These are phyloP conservation scores for Solanum rostratum DNA, from an alignment of 257 asterid species.

Conservation along the genomic window DNA sequence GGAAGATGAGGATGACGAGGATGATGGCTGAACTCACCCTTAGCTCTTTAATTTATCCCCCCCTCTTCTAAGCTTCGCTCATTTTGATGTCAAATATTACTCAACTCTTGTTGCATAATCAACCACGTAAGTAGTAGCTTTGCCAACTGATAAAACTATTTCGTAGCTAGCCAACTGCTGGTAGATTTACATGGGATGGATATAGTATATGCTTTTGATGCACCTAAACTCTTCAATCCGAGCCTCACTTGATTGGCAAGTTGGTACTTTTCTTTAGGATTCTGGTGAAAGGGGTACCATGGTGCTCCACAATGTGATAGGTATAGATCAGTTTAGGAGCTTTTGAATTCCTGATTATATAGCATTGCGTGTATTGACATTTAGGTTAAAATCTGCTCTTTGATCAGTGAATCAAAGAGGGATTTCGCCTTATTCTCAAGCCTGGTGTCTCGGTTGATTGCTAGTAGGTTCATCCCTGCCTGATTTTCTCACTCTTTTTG, in stretches of 20 bases:
- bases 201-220: background rate
- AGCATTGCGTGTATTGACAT: background rate
- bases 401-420: background rate
- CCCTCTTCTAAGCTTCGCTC: background rate
- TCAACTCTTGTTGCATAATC: background rate
- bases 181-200: background rate
- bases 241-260: background rate
- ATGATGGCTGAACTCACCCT: background rate
- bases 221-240: background rate
- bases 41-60: background rate
- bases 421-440: background rate
- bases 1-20: conserved; percentile 6
- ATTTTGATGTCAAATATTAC: background rate
- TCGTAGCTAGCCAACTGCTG: background rate
- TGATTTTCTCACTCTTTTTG: background rate
- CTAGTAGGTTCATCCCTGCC: background rate
- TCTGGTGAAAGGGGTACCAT: background rate
- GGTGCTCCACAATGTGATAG: background rate
- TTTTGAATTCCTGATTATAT: background rate
- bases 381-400: background rate
- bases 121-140: background rate
- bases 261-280: background rate
- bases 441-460: background rate
- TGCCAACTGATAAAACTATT: background rate
- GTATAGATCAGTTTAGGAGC: background rate